Conservation (phyloP, 805 yeast genomes). For the Phaffomyces thermotolerans region DNA sequence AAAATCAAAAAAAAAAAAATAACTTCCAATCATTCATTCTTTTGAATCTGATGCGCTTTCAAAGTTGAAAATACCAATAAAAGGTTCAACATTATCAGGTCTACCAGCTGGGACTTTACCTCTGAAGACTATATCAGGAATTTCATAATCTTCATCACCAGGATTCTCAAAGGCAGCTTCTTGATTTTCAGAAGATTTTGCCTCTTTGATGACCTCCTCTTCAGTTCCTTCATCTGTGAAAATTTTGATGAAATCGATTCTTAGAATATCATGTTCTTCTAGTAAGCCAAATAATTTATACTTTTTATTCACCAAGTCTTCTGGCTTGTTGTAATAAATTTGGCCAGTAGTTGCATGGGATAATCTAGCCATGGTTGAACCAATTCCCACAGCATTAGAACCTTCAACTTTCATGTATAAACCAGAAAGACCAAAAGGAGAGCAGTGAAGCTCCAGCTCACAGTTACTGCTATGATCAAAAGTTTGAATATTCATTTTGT, state of each 20-base stretch:
- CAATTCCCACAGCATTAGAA: conserved; percentile 45
- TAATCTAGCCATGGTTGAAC: conserved; percentile 50
- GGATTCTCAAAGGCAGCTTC: conserved; percentile 23
- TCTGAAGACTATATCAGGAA: conserved; percentile 42
- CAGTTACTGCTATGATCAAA: conserved; percentile 44
- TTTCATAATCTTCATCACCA: conserved; percentile 31
- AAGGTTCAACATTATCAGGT: conserved; percentile 45
- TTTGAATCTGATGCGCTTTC: conserved; percentile 24
- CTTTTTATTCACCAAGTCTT: conserved; percentile 39
- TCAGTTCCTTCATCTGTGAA: conserved; percentile 20
- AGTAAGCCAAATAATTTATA: conserved; percentile 43
- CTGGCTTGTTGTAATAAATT: conserved; percentile 41
- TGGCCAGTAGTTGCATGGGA: conserved; percentile 44
- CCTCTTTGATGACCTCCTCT: conserved; percentile 4
- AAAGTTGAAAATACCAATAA: conserved; percentile 47
- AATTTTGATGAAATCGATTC: conserved; percentile 47
- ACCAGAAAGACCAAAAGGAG: conserved; percentile 50
- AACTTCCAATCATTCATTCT: not conserved
- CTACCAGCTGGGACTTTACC: conserved; percentile 48
- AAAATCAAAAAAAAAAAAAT: too few relatives aligned
- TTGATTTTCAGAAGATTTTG: conserved; percentile 9
- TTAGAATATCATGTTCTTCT: conserved; percentile 37
- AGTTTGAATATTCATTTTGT: conserved; percentile 4
- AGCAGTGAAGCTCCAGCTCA: conserved; percentile 47
- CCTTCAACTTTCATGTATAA: conserved; percentile 41